Base-by-base conservation (phyloP, 2,329 filamentous ascomycete species). In the Colletotrichum sp. region DNA sequence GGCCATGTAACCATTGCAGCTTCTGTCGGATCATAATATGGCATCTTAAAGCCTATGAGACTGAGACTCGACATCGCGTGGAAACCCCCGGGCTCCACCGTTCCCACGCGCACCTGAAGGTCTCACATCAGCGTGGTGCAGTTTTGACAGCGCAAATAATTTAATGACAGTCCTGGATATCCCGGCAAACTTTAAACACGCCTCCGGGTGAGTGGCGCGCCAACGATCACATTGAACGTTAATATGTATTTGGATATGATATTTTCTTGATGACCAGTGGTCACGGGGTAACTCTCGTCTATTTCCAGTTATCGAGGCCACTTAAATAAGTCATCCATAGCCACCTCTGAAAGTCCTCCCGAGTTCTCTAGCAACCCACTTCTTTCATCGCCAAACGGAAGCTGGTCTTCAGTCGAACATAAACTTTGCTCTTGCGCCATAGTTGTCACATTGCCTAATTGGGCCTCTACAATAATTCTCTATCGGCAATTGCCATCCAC, bases 401-500 rank as follows among this genome's bases (percentile, higher is more conserved):
- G 43, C 43, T 21, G 43, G 43, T 8, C 43, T 51, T 21, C n/a
- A 13, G 43, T 51, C 43, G 11, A 24, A 51, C 12, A 13, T 21
- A 51, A 4, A 6, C n/a, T 51, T 21, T 21, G 0, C 2, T 21
- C 43, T 51, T 21, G 43, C 0, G 8, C 43, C 43, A 31, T 31
- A 31, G 8, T 51, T n/a, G 9, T 51, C 43, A 13, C 12, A 51
- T 12, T 21, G 21, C 0, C n/a, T 13, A 1, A 24, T 0, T 3
- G 11, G 31, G 9, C 9, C 31, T 33, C 11, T 33, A 12, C 43
- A 51, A 51, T 24, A 21, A 21, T 51, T 51, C n/a, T 51, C 3
- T 5, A 6, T 21, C n/a, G 43, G 2, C 7, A 51, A 0, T 51
- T 0, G 43, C n/a, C n/a, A 1, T 2, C 1, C 43, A 24, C n/a